phyloP scores from a whole-genome alignment of 345 rosid genomes.

The Aethionema arabicum region DNA sequence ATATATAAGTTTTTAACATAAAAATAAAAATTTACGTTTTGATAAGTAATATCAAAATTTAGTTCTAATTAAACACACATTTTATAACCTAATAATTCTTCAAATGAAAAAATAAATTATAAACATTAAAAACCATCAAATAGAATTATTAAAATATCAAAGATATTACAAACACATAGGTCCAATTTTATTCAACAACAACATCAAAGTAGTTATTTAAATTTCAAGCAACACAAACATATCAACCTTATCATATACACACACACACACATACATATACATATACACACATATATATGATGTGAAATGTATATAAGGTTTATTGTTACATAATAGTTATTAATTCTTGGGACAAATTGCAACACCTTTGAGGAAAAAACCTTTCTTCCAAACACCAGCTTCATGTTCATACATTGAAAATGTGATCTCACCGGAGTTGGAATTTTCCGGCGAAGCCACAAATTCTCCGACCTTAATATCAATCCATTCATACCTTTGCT shows the following conservation, averaged over 20 bases:
- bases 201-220: constrained; percentile 13
- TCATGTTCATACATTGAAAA: constrained; percentile 52
- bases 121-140: no score
- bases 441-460: constrained; percentile 24
- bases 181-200: constrained; percentile 16
- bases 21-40: no score
- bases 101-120: no score
- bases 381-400: constrained; percentile 59
- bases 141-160: no score
- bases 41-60: no score
- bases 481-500: constrained; percentile 46
- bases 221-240: neutral
- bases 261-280: neutral
- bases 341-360: constrained; percentile 44
- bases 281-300: neutral
- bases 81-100: no score
- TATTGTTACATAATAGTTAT: constrained; percentile 7
- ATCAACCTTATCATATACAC: constrained; percentile 11
- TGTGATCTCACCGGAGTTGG: constrained; percentile 42
- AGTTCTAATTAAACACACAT: no score
- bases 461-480: constrained; percentile 56
- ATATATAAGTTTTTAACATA: no score
- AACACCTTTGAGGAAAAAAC: constrained; percentile 58
- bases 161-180: no score
- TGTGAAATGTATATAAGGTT: neutral